Evolutionary conservation across 768 basidiomycete genomes (phyloP), one percentile per base, ranked within the genome.

Genomic region (Tylopilus intermedius): DNA sequence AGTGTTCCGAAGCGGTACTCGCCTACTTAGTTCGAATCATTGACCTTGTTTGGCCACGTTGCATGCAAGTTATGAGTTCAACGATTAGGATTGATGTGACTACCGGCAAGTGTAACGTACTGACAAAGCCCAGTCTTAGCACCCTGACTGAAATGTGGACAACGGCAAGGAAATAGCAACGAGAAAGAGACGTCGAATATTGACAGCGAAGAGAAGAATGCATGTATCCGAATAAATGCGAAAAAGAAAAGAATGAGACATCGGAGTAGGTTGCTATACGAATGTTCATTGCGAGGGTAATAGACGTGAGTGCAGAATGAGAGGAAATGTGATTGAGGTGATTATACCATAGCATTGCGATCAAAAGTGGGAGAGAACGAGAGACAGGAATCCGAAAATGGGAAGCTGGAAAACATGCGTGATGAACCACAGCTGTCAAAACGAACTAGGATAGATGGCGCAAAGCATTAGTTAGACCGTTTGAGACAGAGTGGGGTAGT

Each of bases 261-360:
- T 61, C 32, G 48, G 59, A 58, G 65, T 62, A 57, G 63, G 58
- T 60, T 64, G 65, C 60, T 72, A 71, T 72, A 72, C 59, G 63
- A 68, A 58, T 67, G 65, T 68, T 67, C 64, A 67, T 63, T 70
- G 69, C 59, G 65, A 62, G 62, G 56, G 51, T 62, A 64, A 60
- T 63, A 58, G 59, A 50, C 27, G 56, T 65, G 69, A 70, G 63
- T 69, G 68, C 67, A 53, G 62, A 64, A 53, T 57, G 55, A 56
- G 52, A 57, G 50, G 43, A 57, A 55, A 53, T 55, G 59, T 32
- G 50, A 65, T 51, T 62, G 67, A 71, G 69, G 69, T 59, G 55
- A 60, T 45, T 68, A 49, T 71, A 71, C 47, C 68, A 69, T 68
- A 69, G 68, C 68, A 71, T 64, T 69, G 69, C 66, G 62, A 68